Evolutionary conservation across 805 yeast species (phyloP).

Genomic region (Kazachstania bromeliacearum): DNA sequence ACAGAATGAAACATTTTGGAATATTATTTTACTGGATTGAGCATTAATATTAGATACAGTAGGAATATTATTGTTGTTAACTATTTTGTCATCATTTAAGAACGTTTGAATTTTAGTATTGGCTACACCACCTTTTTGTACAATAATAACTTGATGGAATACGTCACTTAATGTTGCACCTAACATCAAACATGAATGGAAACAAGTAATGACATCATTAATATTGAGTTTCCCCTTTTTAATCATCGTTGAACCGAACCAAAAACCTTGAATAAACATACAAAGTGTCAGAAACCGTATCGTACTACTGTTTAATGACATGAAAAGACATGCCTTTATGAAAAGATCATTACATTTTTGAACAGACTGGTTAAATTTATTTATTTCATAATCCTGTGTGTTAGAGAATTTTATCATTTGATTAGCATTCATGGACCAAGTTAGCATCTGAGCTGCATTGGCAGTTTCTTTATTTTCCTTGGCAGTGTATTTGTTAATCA

Average conservation of each 20-base stretch:
- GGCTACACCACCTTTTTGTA: slow-evolving; percentile 71
- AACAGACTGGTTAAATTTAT: slow-evolving; percentile 32
- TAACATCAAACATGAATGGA: slow-evolving; percentile 70
- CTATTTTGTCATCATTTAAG: slow-evolving; percentile 11
- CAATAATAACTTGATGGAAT: slow-evolving; percentile 45
- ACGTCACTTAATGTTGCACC: slow-evolving; percentile 50
- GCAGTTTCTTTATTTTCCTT: slow-evolving; percentile 51
- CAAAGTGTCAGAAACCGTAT: slow-evolving; percentile 49
- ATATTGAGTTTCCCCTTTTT: slow-evolving; percentile 39
- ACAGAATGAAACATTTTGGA: slow-evolving; percentile 48
- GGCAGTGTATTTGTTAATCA: slow-evolving; percentile 40
- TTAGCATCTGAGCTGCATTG: slow-evolving; percentile 47
- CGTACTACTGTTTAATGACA: slow-evolving; percentile 45
- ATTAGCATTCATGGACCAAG: slow-evolving; percentile 61
- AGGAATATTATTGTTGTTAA: background rate
- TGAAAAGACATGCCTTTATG: slow-evolving; percentile 36
- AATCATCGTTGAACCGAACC: slow-evolving; percentile 76
- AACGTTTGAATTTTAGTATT: slow-evolving; percentile 39
- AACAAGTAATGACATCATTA: slow-evolving; percentile 69
- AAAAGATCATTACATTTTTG: slow-evolving; percentile 31
- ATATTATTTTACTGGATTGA: slow-evolving; percentile 29
- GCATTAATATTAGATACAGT: background rate
- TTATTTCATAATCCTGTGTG: slow-evolving; percentile 45
- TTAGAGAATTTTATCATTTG: slow-evolving; percentile 52
- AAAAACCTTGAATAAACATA: slow-evolving; percentile 86